Evolutionary conservation across 352 stramenopile species (phyloP).

Genomic region (Phytophthora tentaculata): DNA sequence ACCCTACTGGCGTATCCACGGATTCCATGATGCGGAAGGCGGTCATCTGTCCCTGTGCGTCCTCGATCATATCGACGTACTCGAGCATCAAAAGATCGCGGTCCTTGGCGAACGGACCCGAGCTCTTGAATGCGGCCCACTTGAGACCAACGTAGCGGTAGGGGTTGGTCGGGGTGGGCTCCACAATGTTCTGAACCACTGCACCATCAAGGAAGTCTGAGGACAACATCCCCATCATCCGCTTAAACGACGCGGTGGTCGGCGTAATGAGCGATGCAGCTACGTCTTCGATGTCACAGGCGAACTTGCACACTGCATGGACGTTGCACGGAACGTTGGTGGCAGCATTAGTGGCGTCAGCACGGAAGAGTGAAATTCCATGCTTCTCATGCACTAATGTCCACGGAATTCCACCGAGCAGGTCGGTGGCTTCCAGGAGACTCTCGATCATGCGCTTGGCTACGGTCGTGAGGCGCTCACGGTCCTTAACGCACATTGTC

Average conservation of each 20-base stretch:
- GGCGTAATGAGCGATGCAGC: conserved; percentile 83
- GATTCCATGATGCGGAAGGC: conserved; percentile 88
- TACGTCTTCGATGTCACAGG: conserved; percentile 81
- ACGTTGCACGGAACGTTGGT: conserved; percentile 83
- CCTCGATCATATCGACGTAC: conserved; percentile 91
- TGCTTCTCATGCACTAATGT: conserved; percentile 81
- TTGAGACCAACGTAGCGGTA: conserved; percentile 86
- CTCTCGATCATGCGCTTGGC: conserved; percentile 86
- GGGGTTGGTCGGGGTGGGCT: conserved; percentile 64
- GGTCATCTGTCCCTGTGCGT: conserved; percentile 83
- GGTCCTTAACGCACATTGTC: conserved; percentile 59
- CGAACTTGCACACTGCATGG: conserved; percentile 86
- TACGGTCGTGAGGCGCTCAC: conserved; percentile 69
- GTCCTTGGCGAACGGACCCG: conserved; percentile 77
- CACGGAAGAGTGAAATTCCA: conserved; percentile 84
- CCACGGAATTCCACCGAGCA: conserved; percentile 78
- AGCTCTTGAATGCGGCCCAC: conserved; percentile 89
- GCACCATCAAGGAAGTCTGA: conserved; percentile 86
- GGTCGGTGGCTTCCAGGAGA: conserved; percentile 76
- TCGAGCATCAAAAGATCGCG: conserved; percentile 86
- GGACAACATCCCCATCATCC: conserved; percentile 86
- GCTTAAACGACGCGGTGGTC: conserved; percentile 81
- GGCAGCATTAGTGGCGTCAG: conserved; percentile 52
- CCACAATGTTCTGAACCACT: conserved; percentile 83
- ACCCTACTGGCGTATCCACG: conserved; percentile 64